phyloP scores from a whole-genome alignment of 768 basidiomycete genomes.

The Holtermannia corniformis region DNA sequence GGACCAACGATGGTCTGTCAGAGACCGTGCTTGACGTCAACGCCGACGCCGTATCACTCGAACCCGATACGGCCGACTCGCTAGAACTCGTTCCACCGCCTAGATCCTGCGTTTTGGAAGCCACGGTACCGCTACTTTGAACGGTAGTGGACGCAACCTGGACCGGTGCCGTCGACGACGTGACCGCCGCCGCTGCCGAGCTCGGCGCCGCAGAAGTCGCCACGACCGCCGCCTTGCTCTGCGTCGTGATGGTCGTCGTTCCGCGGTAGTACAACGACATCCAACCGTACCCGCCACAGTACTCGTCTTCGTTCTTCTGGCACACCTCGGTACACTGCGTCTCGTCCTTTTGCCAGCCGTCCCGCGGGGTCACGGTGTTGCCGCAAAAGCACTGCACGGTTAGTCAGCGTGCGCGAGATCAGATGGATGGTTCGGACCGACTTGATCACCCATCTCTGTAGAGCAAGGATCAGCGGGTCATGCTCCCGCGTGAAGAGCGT shows the following conservation, averaged over 20 bases:
- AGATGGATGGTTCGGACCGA: background rate
- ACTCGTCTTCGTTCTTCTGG: background rate
- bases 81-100: background rate
- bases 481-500: background rate
- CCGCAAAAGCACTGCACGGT: background rate
- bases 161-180: background rate
- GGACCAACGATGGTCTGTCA: background rate
- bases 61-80: background rate
- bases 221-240: background rate
- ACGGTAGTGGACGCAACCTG: background rate
- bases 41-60: background rate
- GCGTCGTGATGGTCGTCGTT: background rate
- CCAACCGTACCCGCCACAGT: background rate
- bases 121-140: background rate
- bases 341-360: background rate
- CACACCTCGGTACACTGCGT: background rate
- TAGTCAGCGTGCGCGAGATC: no score
- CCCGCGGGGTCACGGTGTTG: background rate
- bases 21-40: background rate
- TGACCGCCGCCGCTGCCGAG: background rate
- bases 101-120: background rate
- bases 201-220: background rate
- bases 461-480: background rate
- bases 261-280: background rate
- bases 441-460: background rate